These are phyloP conservation scores for Suhomyces terraborum DNA, from an alignment of 1,139 yeast species.

Conservation along the genomic window DNA sequence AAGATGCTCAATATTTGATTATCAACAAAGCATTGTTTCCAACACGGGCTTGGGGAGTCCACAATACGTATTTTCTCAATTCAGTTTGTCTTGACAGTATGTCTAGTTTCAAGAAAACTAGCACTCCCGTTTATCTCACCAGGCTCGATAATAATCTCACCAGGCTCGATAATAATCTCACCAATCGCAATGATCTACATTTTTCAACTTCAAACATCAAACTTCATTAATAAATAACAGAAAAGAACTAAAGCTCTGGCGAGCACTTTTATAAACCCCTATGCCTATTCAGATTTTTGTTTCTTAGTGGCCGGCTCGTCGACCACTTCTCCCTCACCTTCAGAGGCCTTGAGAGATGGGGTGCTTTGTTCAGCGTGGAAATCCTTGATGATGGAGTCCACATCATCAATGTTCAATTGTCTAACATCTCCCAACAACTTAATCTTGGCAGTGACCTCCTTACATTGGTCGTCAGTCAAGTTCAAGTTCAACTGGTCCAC, in stretches of 20 bases:
- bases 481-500: constrained; percentile 51
- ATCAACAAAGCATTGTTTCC: too few species aligned
- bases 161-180: too few species aligned
- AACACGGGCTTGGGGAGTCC: too few species aligned
- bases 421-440: constrained; percentile 59
- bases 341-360: constrained; percentile 25
- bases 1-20: too few species aligned
- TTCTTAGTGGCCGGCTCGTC: constrained; percentile 41
- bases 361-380: constrained; percentile 40
- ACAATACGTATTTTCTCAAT: too few species aligned
- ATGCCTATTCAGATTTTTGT: constrained; percentile 34
- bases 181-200: too few species aligned
- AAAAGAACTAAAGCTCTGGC: constrained; percentile 10
- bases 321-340: constrained; percentile 23
- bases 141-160: background rate
- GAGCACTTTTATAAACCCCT: constrained; percentile 8
- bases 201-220: background rate
- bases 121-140: too few species aligned
- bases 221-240: constrained; percentile 10
- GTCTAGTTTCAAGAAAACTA: too few species aligned
- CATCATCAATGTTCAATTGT: constrained; percentile 50
- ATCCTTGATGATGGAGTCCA: constrained; percentile 50
- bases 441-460: constrained; percentile 55
- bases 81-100: too few species aligned
- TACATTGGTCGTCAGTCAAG: constrained; percentile 57